Base-by-base conservation (phyloP, 148 eudicot species). In the Chenopodium suecicum region DNA sequence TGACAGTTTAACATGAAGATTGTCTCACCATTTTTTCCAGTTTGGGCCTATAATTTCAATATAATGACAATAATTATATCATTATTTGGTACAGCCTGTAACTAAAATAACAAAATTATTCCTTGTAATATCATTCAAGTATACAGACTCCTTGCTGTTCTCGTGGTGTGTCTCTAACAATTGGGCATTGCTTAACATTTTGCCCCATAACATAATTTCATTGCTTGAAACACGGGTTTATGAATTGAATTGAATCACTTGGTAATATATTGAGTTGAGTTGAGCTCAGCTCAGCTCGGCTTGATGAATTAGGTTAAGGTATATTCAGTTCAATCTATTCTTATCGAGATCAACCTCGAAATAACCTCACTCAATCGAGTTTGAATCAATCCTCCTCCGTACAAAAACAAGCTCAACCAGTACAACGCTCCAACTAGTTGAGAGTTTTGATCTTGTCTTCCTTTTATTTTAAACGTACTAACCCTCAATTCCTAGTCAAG, bases 91-190 rank as follows among this genome's bases (percentile, higher is more conserved):
- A 10, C 29, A 68, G 0, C 81, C 46, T 79, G 62, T 79, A 44
- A 25, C 29, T 78, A 31, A 29, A 41, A 78, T 41, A 78, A 48
- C 34, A 79, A 2, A 79, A 58, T 41, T 56, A 70, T 70, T 52
- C 67, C 23, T 71, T 47, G 73, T 79, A 32, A 47, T 47, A 68
- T 67, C 81, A 41, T 41, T 41, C 44, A 79, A 9, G 27, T 78
- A 52, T 79, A 52, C 3, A 52, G 64, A 41, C 44, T 79, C 31
- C 48, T 52, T 79, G 60, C 17, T 25, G 44, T 48, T 41, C 3
- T 67, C 27, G 62, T 22, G 70, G 47, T 44, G 12, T 44, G 70
- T 80, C n/a, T 72, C 60, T 63, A 64, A 64, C 83, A 81, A 74
- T 29, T 81, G 48, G 78, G 78, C 65, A 74, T 60, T 58, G n/a